Evolutionary conservation across 139 green algal genomes (phyloP).

Genomic region (Yamagishiella unicocca): DNA sequence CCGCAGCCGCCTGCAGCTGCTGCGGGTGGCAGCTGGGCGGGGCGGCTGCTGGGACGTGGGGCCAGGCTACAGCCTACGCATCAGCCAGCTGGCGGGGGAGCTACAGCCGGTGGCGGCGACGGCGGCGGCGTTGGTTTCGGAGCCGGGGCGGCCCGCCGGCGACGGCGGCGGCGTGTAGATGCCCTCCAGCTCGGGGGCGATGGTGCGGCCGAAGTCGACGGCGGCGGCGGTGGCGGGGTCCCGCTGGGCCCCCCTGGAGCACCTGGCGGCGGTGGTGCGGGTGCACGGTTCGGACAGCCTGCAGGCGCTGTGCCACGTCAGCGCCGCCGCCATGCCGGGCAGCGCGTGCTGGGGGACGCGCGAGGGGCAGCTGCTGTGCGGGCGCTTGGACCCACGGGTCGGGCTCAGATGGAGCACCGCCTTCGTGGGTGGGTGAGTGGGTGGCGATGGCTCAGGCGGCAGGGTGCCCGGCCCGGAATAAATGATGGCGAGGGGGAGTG

Average conservation of each 20-base stretch:
- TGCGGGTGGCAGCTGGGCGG: background rate
- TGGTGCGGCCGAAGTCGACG: background rate
- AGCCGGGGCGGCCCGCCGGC: background rate
- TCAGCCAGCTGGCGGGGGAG: constrained; percentile 50
- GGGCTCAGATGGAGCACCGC: too few relatives aligned
- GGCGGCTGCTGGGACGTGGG: constrained; percentile 5
- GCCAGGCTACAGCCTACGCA: background rate
- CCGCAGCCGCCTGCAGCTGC: constrained; percentile 6
- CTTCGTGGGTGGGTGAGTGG: too few relatives aligned
- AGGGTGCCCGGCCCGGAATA: too few relatives aligned
- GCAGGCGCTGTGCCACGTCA: constrained; percentile 26
- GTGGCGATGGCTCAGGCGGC: too few relatives aligned
- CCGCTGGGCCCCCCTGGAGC: background rate
- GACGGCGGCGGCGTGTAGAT: constrained; percentile 1
- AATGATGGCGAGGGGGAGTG: too few relatives aligned
- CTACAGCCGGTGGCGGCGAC: background rate
- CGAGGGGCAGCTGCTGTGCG: constrained; percentile 42
- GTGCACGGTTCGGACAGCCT: constrained; percentile 46
- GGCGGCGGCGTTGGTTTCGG: background rate
- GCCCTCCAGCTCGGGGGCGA: background rate
- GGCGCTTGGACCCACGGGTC: too few relatives aligned
- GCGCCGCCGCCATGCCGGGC: constrained; percentile 26
- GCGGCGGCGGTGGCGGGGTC: background rate
- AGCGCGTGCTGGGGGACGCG: constrained; percentile 41
- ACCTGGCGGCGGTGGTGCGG: constrained; percentile 35